These are phyloP conservation scores for Penicillium decumbens DNA, from an alignment of 2,329 filamentous ascomycete species.

Conservation along the genomic window DNA sequence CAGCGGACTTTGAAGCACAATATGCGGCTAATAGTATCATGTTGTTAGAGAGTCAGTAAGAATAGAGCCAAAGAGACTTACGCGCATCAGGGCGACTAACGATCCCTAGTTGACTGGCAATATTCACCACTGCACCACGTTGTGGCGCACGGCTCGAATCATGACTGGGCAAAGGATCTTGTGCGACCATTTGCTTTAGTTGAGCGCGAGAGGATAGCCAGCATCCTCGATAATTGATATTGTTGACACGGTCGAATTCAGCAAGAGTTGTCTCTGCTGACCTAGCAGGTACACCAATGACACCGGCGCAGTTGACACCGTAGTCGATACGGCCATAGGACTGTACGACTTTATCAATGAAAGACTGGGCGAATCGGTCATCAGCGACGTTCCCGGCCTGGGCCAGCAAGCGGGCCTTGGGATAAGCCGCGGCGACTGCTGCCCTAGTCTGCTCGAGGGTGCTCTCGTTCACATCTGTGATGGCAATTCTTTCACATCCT, in stretches of 20 bases:
- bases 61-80: constrained; percentile 25
- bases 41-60: background rate
- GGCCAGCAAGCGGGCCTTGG: constrained; percentile 32
- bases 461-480: constrained; percentile 50
- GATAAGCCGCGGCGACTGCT: constrained; percentile 30
- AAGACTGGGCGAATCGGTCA: constrained; percentile 42
- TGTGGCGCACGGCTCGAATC: constrained; percentile 34
- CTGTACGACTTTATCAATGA: constrained; percentile 22
- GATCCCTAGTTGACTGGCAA: constrained; percentile 52
- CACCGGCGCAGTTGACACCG: constrained; percentile 54
- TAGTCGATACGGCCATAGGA: constrained; percentile 51
- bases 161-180: constrained; percentile 43
- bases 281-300: constrained; percentile 30
- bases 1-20: constrained; percentile 55
- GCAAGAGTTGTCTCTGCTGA: constrained; percentile 45
- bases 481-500: constrained; percentile 50
- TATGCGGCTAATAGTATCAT: constrained; percentile 45
- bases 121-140: constrained; percentile 50
- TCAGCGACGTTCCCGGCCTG: constrained; percentile 48
- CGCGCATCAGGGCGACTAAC: constrained; percentile 46
- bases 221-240: constrained; percentile 52
- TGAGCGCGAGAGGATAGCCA: constrained; percentile 48
- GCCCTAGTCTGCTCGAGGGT: constrained; percentile 35
- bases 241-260: constrained; percentile 52
- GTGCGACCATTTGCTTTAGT: constrained; percentile 45